Percentiles rank a stretch among this genome's conserved stretches.
Conservation (phyloP, 75 land plant species). For the Pinus taeda region DNA sequence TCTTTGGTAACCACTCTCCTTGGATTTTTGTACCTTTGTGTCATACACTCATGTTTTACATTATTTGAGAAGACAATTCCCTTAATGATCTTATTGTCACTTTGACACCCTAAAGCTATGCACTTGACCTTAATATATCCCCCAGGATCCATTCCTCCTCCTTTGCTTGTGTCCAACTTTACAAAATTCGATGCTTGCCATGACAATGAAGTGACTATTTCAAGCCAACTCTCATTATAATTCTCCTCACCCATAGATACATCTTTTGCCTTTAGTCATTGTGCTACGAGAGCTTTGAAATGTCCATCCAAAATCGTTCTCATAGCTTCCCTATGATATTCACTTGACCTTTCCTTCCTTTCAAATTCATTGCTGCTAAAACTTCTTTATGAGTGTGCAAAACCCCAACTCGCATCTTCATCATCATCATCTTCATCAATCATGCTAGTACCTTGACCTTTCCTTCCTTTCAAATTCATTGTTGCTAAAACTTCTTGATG, state of each 20-base stretch:
- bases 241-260: conserved; percentile 52
- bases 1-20: no score
- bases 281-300: conserved; percentile 59
- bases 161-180: conserved; percentile 59
- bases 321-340: conserved; percentile 55
- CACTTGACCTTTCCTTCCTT: conserved; percentile 25
- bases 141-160: conserved; percentile 78
- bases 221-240: conserved; percentile 53
- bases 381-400: conserved; percentile 43
- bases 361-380: conserved; percentile 24
- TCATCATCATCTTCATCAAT: conserved; percentile 76
- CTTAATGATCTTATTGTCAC: no score
- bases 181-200: conserved; percentile 82
- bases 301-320: conserved; percentile 61
- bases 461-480: conserved; percentile 15
- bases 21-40: no score
- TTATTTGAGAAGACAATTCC: no score
- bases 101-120: conserved; percentile 2
- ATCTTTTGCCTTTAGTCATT: conserved; percentile 57
- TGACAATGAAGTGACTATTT: conserved; percentile 71
- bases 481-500: conserved; percentile 38
- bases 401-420: conserved; percentile 20
- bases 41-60: no score
- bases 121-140: conserved; percentile 92
- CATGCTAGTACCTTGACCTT: conserved; percentile 31